Base-by-base conservation (phyloP, 2,329 filamentous ascomycete genomes). In the Aspergillus pseudoviridinutans region DNA sequence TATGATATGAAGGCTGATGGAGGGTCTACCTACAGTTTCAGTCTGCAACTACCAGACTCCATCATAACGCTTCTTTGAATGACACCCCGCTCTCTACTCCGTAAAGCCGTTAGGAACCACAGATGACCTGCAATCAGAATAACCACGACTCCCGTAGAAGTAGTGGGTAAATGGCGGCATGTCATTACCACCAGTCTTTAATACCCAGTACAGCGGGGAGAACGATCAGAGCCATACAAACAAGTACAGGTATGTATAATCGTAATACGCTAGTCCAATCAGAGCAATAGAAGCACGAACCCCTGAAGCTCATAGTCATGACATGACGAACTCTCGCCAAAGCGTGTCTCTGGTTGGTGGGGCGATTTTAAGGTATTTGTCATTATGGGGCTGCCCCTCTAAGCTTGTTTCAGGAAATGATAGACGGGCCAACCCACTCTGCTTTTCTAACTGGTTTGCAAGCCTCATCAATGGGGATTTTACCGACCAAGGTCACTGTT, bases 361-460 rank as follows among this genome's bases (percentile, higher is more conserved):
- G 6, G 9, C 27, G 49, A 57, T 59, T 55, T 56, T 64, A 65
- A 65, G 62, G 59, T 65, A 66, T 66, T 66, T 66, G 64, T 65
- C 62, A 66, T 65, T 63, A 42, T 60, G 50, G 47, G 51, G 53
- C 50, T 14, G 9, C 55, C 58, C 32, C 32, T 22, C 57, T 49
- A 56, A 41, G 32, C 28, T 50, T 20, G 8, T n/a, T 61, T 60
- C 46, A 12, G 58, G 62, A 3, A 64, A 64, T 55, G 64, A 65
- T 66, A 58, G 53, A 49, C 62, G 58, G 55, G 24, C 10, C 20
- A 24, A n/a, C 32, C 32, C 32, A 35, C 32, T 14, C 12, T 14
- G 5, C 25, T 25, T 25, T 3, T 4, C n/a, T 47, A 8, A 10
- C 29, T 35, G 20, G 46, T 28, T 32, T 22, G 35, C 14, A 17